phyloP scores from a whole-genome alignment of 1,139 yeast genomes.

The Petasospora fabianii region DNA sequence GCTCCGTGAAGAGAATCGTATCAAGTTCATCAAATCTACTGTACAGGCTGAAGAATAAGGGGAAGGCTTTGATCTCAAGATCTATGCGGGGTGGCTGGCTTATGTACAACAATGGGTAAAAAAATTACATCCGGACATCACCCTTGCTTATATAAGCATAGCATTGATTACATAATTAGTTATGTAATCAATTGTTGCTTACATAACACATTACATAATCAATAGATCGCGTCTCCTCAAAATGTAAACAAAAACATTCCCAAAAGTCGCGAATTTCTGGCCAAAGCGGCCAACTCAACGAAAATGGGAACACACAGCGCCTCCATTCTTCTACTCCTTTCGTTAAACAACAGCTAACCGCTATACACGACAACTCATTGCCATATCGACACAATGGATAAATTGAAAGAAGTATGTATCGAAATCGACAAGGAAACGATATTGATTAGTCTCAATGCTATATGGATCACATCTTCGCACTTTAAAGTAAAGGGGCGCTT shows the following conservation, averaged over 20 bases:
- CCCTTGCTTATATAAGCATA: no score
- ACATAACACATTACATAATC: neutral
- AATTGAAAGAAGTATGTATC: conserved; percentile 24
- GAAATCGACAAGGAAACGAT: neutral
- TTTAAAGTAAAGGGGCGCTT: no score
- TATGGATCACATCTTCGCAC: no score
- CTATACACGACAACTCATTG: neutral
- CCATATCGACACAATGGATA: conserved; percentile 18
- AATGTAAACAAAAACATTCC: conserved; percentile 9
- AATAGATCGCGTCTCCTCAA: neutral
- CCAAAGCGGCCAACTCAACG: conserved; percentile 2
- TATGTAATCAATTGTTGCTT: neutral
- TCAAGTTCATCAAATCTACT: no score
- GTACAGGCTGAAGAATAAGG: no score
- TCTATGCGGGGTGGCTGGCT: conserved; percentile 1
- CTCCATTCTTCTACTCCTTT: neutral
- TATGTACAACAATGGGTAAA: neutral
- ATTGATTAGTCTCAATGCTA: no score
- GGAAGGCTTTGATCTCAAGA: no score
- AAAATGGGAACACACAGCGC: conserved; percentile 1
- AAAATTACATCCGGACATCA: neutral
- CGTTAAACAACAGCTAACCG: neutral
- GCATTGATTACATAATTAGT: neutral
- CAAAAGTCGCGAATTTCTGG: conserved; percentile 3
- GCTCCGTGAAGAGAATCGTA: no score